These are phyloP conservation scores for Penicillium psychrofluorescens DNA, from an alignment of 495 filamentous ascomycete species.

Conservation along the genomic window DNA sequence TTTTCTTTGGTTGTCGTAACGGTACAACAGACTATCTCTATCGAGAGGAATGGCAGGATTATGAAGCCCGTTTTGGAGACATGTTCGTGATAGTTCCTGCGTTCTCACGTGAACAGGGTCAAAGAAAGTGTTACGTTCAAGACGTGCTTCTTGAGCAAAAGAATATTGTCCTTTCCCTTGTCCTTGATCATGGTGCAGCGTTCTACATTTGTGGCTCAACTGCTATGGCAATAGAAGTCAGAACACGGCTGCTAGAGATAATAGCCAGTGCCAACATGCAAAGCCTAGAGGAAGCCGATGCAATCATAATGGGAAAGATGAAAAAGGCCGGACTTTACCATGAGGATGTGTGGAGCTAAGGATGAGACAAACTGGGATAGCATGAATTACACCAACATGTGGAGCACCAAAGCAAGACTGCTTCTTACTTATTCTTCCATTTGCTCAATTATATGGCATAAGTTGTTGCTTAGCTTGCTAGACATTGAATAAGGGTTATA, in stretches of 20 bases:
- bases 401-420: too few relatives aligned
- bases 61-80: conserved; percentile 33
- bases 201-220: conserved; percentile 34
- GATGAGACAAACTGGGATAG: too few relatives aligned
- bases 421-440: too few relatives aligned
- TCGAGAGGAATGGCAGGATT: conserved; percentile 9
- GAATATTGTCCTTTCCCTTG: not conserved
- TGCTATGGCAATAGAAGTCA: conserved; percentile 31
- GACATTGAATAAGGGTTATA: too few relatives aligned
- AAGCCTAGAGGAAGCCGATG: not conserved
- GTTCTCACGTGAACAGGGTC: too few relatives aligned
- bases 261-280: too few relatives aligned
- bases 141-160: too few relatives aligned
- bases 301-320: conserved; percentile 13
- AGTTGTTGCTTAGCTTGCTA: too few relatives aligned
- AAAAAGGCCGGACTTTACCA: conserved; percentile 21
- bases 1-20: conserved; percentile 23
- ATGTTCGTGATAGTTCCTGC: not conserved
- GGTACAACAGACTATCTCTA: conserved; percentile 20
- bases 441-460: too few relatives aligned
- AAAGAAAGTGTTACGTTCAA: too few relatives aligned
- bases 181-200: conserved; percentile 14
- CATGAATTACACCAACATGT: too few relatives aligned
- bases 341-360: conserved; percentile 25
- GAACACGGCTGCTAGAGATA: not conserved